Evolutionary conservation across 2,329 filamentous ascomycete genomes (phyloP).

Genomic region (Zymoseptoria ardabiliae): DNA sequence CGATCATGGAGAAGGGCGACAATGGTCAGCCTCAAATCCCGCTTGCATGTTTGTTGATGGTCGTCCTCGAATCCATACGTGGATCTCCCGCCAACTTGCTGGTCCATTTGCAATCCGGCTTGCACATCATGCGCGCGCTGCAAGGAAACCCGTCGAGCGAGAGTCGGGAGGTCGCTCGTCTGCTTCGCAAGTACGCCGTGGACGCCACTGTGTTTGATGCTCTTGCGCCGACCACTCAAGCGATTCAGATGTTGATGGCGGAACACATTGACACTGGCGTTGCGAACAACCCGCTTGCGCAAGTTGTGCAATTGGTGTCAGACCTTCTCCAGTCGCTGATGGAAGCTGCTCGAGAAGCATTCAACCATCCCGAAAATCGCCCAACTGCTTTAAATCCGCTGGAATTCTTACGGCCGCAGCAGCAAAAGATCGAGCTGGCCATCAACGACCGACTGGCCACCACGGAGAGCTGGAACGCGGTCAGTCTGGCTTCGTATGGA

Average conservation of each 20-base stretch:
- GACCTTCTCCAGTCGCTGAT: not conserved
- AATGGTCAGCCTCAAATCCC: not conserved
- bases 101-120: not conserved
- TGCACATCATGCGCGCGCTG: not conserved
- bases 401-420: not conserved
- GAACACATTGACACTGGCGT: not conserved
- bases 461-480: not conserved
- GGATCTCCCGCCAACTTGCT: not conserved
- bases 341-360: not conserved
- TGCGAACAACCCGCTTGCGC: not conserved
- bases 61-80: not conserved
- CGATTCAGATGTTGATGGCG: not conserved
- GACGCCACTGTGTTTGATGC: not conserved
- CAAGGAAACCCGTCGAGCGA: not conserved
- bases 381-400: not conserved
- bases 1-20: not conserved
- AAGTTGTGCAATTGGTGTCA: not conserved
- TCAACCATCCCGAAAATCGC: not conserved
- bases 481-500: not conserved
- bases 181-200: not conserved
- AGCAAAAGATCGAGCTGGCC: not conserved
- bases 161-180: not conserved
- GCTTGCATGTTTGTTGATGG: not conserved
- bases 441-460: not conserved
- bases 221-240: not conserved